These are phyloP conservation scores for Hyphopichia khmerensis DNA, from an alignment of 1,139 yeast genomes.

Conservation along the genomic window DNA sequence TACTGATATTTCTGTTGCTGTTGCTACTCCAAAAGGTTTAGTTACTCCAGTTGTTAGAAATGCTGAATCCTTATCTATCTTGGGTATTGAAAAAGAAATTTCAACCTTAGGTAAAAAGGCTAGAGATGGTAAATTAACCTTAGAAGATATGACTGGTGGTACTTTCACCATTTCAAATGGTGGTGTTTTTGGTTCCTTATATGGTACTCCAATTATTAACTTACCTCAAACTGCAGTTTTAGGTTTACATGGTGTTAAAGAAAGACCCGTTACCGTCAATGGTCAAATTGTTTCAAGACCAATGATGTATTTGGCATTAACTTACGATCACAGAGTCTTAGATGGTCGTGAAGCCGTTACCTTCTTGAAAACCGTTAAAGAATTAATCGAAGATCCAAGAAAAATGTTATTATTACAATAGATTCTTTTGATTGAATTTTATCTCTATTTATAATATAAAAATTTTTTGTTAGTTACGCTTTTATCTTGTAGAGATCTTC, in stretches of 20 bases:
- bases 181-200: slow-evolving; percentile 96
- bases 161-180: slow-evolving; percentile 99
- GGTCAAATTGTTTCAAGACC: slow-evolving; percentile 98
- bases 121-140: slow-evolving; percentile 92
- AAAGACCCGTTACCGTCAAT: slow-evolving; percentile 94
- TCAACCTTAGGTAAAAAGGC: slow-evolving; percentile 84
- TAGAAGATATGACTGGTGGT: slow-evolving; percentile 99
- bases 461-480: no score
- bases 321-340: slow-evolving; percentile 96
- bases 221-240: slow-evolving; percentile 97
- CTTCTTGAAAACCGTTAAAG: slow-evolving; percentile 93
- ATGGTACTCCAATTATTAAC: slow-evolving; percentile 98
- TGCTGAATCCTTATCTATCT: slow-evolving; percentile 85
- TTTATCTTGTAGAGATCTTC: no score
- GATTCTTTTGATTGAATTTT: background rate
- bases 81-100: slow-evolving; percentile 90
- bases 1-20: slow-evolving; percentile 94
- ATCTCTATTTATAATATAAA: no score
- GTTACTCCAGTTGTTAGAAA: slow-evolving; percentile 98
- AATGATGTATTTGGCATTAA: slow-evolving; percentile 99
- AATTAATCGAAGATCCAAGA: slow-evolving; percentile 98
- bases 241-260: slow-evolving; percentile 97
- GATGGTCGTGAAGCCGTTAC: slow-evolving; percentile 99
- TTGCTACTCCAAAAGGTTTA: slow-evolving; percentile 98
- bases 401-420: slow-evolving; percentile 81